A percentile compares a stretch with the other conserved stretches of the same genome.
Conservation (phyloP, 2,329 filamentous ascomycete genomes). For the Epichloe sibirici region DNA sequence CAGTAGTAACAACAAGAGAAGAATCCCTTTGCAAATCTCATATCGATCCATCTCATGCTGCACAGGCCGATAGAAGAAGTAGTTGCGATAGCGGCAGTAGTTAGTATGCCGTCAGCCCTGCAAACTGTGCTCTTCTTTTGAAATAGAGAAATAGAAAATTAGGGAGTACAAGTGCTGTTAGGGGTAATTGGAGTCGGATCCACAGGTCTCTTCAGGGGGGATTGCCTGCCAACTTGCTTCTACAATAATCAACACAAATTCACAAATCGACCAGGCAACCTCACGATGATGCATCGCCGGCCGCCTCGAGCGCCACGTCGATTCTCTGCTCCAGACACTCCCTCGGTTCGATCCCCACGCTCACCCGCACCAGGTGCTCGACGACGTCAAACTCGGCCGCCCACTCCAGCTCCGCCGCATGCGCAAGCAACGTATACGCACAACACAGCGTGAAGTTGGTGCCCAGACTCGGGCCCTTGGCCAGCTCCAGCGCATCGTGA, state of each 20-base stretch:
- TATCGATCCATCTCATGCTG: no score
- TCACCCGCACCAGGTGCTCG: conserved; percentile 30
- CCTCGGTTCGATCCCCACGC: conserved; percentile 28
- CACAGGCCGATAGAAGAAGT: no score
- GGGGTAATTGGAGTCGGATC: no score
- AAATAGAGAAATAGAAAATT: neutral
- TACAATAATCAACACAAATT: no score
- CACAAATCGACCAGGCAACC: neutral
- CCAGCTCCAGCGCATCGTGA: conserved; percentile 33
- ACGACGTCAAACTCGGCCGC: conserved; percentile 26
- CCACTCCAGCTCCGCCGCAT: conserved; percentile 24
- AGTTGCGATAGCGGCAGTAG: no score
- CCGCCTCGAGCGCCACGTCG: neutral
- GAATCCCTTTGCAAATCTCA: no score
- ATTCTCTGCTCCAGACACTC: neutral
- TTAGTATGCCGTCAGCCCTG: neutral
- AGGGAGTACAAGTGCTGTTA: conserved; percentile 9
- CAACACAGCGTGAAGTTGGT: conserved; percentile 34
- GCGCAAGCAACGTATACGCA: conserved; percentile 28
- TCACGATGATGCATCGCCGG: neutral
- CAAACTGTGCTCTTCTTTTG: neutral
- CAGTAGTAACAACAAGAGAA: no score
- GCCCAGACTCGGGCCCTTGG: conserved; percentile 38
- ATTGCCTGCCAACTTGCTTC: no score
- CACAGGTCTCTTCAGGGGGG: no score